phyloP scores from a whole-genome alignment of 73 alveolate genomes.

The Blepharisma stoltei region DNA sequence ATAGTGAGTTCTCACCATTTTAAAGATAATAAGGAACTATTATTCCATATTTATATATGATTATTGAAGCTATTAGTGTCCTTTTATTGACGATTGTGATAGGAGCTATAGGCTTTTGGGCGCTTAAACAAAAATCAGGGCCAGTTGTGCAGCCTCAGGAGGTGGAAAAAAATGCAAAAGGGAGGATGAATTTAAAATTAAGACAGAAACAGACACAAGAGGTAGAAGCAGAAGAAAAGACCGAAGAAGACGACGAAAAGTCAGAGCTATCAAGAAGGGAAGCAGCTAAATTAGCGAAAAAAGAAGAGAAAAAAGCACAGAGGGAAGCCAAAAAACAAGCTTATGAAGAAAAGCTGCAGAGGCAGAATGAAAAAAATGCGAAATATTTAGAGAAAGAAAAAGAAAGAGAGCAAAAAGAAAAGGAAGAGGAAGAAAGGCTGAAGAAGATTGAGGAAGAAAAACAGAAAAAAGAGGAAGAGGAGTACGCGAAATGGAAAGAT shows the following conservation, averaged over 20 bases:
- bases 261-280: constrained; percentile 42
- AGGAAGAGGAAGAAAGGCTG: constrained; percentile 49
- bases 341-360: constrained; percentile 40
- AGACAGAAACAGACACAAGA: not conserved
- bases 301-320: constrained; percentile 49
- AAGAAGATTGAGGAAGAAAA: constrained; percentile 56
- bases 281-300: constrained; percentile 52
- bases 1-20: no score
- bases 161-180: not conserved
- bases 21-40: no score
- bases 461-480: constrained; percentile 61
- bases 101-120: not conserved
- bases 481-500: constrained; percentile 71
- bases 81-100: not conserved
- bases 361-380: constrained; percentile 41
- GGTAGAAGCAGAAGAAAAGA: constrained; percentile 34
- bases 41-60: not conserved
- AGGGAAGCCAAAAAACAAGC: constrained; percentile 39
- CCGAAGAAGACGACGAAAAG: constrained; percentile 22
- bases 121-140: not conserved
- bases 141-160: not conserved
- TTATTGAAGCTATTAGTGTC: constrained; percentile 6
- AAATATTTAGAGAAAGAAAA: constrained; percentile 52
- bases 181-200: constrained; percentile 24
- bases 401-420: constrained; percentile 48